Base-by-base conservation (phyloP, 2,329 filamentous ascomycete genomes). In the Zasmidium citrigriseum region DNA sequence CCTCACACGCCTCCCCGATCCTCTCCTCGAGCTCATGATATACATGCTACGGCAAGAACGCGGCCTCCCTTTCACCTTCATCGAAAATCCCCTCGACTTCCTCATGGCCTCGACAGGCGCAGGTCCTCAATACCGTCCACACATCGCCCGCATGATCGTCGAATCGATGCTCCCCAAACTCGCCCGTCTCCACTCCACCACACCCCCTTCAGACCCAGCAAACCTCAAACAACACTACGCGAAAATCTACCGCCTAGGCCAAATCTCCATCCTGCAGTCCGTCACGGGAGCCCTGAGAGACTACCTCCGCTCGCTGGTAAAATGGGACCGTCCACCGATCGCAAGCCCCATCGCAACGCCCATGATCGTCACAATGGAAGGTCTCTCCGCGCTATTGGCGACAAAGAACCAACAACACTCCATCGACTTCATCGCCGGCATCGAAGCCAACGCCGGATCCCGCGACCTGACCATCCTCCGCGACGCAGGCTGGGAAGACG, bases 381-480 rank as follows among this genome's bases (percentile, higher is more conserved):
- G 66, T 14, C 63, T 71, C 1, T 41, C 71, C 18, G 60, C 67
- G 18, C 52, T 68, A 1, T 60, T 70, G 27, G 52, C 56, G 93
- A 80, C 89, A 92, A 74, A 63, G 22, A 50, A 60, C 54, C 9
- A 49, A 44, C n/a, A 63, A 51, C 11, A 57, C 54, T 52, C 61
- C 58, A 49, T 54, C 27, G 41, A 57, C 7, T 73, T 75, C 56
- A 62, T 73, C 27, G 57, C 67, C 2, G 73, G 72, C 16, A 63
- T 75, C n/a, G 67, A 66, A 25, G 65, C 66, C 14, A 68, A 63
- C 34, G 67, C 69, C 3, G 68, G 68, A 4, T 70, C 71, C 1
- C 55, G 61, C 11, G 68, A 74, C 52, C 58, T 73, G 1, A 59
- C 66, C 12, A 65, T 69, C 47, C 55, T 73, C 21, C 62, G 70